A percentile compares a stretch with the other conserved stretches of the same genome.
These are phyloP conservation scores for Thuja plicata DNA, from an alignment of 83 land plant genomes.

Conservation along the genomic window DNA sequence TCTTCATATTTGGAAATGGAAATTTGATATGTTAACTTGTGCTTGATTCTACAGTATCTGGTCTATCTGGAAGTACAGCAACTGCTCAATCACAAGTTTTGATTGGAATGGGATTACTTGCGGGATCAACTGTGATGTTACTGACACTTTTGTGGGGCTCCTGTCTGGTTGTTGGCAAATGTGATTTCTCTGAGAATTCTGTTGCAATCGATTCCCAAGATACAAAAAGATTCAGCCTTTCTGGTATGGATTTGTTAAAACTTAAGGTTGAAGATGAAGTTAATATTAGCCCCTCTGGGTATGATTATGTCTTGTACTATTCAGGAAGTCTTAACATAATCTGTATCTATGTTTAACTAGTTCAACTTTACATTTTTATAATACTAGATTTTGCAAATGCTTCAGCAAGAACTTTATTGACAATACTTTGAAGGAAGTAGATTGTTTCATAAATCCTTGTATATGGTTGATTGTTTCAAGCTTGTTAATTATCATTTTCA, in stretches of 20 bases:
- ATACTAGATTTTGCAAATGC: background rate
- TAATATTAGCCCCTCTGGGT: background rate
- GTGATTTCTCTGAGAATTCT: conserved; percentile 34
- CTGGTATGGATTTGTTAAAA: conserved; percentile 20
- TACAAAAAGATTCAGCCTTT: conserved; percentile 41
- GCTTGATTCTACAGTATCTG: conserved; percentile 53
- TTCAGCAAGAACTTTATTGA: background rate
- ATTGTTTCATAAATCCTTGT: background rate
- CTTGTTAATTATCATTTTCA: background rate
- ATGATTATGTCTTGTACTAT: background rate
- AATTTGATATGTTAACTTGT: background rate
- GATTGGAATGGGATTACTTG: conserved; percentile 79
- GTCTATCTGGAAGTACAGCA: conserved; percentile 53
- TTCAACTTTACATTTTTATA: background rate
- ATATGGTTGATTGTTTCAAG: background rate
- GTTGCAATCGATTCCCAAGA: conserved; percentile 52
- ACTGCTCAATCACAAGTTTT: conserved; percentile 68
- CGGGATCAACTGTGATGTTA: conserved; percentile 81
- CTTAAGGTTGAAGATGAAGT: background rate
- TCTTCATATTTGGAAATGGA: background rate
- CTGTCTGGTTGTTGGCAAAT: conserved; percentile 38
- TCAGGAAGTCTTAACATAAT: background rate
- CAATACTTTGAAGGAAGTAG: background rate
- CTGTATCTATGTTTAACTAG: background rate
- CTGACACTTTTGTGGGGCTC: conserved; percentile 71